Base-by-base conservation (phyloP, 495 filamentous ascomycete species). In the Hypoxylon lenormandii region DNA sequence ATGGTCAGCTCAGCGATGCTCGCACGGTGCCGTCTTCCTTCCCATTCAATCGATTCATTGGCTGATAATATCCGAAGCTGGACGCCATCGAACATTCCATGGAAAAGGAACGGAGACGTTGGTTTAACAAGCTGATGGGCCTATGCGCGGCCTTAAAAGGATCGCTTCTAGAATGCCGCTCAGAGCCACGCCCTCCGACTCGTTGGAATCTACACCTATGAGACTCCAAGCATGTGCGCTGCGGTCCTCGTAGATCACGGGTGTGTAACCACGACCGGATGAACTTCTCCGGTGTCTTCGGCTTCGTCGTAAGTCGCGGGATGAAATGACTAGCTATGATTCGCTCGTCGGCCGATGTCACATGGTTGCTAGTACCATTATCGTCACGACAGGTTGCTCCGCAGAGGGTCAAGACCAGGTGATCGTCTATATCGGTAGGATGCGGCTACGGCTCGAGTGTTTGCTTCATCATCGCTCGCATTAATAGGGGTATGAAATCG, bases 371-470 rank as follows among this genome's bases (percentile, higher is more conserved):
- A 15, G 28, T 30, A 28, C 61, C n/a, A 54, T 12, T 28, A 16
- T 59, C 56, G 30, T 58, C 42, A 65, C 60, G 54, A 59, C 47
- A 16, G 33, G 28, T 60, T 64, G 60, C 49, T 60, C 60, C 60
- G 66, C 56, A 57, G 55, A 64, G 54, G 53, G 60, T 55, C 23
- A 36, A 45, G 46, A 11, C 53, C 60, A 70, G 49, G 45, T 65
- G 66, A 70, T 45, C 66, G 48, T 15, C 45, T 33, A 33, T 7
- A n/a, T n/a, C n/a, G 7, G 53, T 12, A 33, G 8, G 30, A 65
- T 51, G 49, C 33, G 48, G 60, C 60, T 42, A 64, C 45, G 49
- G 30, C 30, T 12, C 18, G 49, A 47, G 15, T 28, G 30, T 42
- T 55, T 48, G 46, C 8, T 36, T 11, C 5, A 49, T 53, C 37